Evolutionary conservation across 139 green algal genomes (phyloP), one percentile per base, ranked within the genome.

Genomic region (Zygnema circumcarinatum): DNA sequence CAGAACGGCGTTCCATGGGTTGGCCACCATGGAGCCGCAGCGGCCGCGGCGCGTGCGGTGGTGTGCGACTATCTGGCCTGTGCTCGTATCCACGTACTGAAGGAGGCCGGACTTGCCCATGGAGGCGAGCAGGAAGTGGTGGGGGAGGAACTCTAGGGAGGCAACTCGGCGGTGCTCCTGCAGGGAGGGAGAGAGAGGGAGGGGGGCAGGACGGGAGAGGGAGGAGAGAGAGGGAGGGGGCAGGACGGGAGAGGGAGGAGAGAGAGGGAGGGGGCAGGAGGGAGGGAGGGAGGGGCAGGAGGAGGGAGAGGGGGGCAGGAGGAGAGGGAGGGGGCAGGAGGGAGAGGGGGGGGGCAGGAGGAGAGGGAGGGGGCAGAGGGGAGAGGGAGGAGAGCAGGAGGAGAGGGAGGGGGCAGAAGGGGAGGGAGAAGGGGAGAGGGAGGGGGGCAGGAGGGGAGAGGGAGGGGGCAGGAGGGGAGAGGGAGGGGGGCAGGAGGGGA

Each of bases 81-180:
- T 98, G 76, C 91, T 96, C 21, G 96, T 98, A 93, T 99, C 97
- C 93, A 98, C 94, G 21, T 97, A 99, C 0, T 87, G 72, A 47
- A 99, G 85, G 40, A 98, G 81, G 40, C 96, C 96, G 81, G 76
- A 38, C 25, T 76, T 87, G 7, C 96, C 97, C 1, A 98, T 81
- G 11, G 94, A 97, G 1, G 91, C 87, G 25, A 99, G 93, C 84
- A 99, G 88, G 78, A 99, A 98, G 92, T 99, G 97, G 91, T 99
- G 93, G 3, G 95, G 96, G 74, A 99, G 93, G 85, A 98, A 99
- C 75, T 96, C 92, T 20, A 99, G 92, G 75, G 2, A 21, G 2
- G 83, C 41, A 56, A 85, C 73, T 20, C 83, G 54, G 3, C 25
- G 2, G 74, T 93, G 90, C 31, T 93, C 40, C 83, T 89, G 74